Conservation (phyloP, 768 basidiomycete species). For the Pleurotus pulmonarius region DNA sequence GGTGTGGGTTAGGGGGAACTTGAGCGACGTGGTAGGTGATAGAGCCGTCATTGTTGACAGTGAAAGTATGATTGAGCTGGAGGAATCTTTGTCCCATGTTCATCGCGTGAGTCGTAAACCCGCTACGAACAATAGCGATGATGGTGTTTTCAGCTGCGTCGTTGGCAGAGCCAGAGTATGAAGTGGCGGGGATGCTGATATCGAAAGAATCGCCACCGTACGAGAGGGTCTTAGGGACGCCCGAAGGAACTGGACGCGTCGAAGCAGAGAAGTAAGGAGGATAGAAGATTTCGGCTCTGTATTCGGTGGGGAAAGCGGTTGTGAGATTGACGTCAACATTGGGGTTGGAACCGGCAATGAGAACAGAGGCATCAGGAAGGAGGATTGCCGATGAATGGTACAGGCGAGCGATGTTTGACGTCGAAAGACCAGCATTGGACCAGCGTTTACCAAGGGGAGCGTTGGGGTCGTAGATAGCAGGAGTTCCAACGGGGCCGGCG, state of each 20-base stretch:
- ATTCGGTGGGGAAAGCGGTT: slow-evolving; percentile 71
- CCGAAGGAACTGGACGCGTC: slow-evolving; percentile 64
- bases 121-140: slow-evolving; percentile 75
- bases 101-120: slow-evolving; percentile 84
- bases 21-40: slow-evolving; percentile 80
- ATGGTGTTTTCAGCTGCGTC: slow-evolving; percentile 70
- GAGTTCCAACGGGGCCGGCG: slow-evolving; percentile 60
- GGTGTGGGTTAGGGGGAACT: slow-evolving; percentile 76
- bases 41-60: slow-evolving; percentile 70
- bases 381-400: slow-evolving; percentile 83
- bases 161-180: slow-evolving; percentile 66
- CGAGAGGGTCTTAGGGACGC: slow-evolving; percentile 67
- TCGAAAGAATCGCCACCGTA: slow-evolving; percentile 87
- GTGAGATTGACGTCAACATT: slow-evolving; percentile 75
- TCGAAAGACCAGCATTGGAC: slow-evolving; percentile 54
- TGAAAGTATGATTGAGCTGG: slow-evolving; percentile 70
- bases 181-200: slow-evolving; percentile 60
- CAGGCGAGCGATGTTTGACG: slow-evolving; percentile 60
- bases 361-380: slow-evolving; percentile 77
- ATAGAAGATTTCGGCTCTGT: slow-evolving; percentile 86
- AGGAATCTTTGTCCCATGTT: slow-evolving; percentile 84
- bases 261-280: slow-evolving; percentile 79
- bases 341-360: slow-evolving; percentile 92
- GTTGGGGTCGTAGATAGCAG: slow-evolving; percentile 70
- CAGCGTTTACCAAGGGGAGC: slow-evolving; percentile 59